phyloP scores from a whole-genome alignment of 1,284 basidiomycete species.

The Apiotrichum laibachii region DNA sequence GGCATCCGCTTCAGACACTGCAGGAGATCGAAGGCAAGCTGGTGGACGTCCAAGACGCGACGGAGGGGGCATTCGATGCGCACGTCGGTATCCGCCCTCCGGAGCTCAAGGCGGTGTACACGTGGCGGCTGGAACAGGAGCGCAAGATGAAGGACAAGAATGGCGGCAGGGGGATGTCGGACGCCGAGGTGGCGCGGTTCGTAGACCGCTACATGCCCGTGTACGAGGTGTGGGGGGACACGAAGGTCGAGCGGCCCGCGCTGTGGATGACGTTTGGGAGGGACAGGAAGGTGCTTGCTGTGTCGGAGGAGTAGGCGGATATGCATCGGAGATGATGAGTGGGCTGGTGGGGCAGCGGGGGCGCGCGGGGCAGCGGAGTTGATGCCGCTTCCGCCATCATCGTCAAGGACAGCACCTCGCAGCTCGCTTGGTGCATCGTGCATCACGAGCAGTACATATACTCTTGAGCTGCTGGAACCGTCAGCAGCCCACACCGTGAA shows the following conservation, averaged over 20 bases:
- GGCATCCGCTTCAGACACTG: constrained; percentile 26
- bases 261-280: constrained; percentile 29
- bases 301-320: neutral
- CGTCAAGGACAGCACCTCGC: too few relatives aligned
- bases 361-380: too few relatives aligned
- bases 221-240: constrained; percentile 28
- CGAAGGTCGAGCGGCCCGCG: constrained; percentile 26
- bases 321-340: neutral
- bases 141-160: constrained; percentile 77
- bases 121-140: constrained; percentile 84
- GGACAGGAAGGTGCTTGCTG: constrained; percentile 27
- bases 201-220: constrained; percentile 51
- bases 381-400: too few relatives aligned
- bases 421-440: too few relatives aligned
- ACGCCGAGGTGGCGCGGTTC: constrained; percentile 69
- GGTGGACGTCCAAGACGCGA: constrained; percentile 18
- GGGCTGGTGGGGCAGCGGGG: too few relatives aligned
- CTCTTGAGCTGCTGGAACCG: too few relatives aligned
- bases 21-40: constrained; percentile 34
- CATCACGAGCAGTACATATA: too few relatives aligned
- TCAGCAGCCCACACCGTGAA: too few relatives aligned
- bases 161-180: constrained; percentile 81
- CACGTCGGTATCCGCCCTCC: constrained; percentile 36
- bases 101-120: constrained; percentile 35
- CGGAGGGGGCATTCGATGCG: constrained; percentile 21